phyloP scores from a whole-genome alignment of 768 basidiomycete species.

The Pulveroboletus ravenelii region DNA sequence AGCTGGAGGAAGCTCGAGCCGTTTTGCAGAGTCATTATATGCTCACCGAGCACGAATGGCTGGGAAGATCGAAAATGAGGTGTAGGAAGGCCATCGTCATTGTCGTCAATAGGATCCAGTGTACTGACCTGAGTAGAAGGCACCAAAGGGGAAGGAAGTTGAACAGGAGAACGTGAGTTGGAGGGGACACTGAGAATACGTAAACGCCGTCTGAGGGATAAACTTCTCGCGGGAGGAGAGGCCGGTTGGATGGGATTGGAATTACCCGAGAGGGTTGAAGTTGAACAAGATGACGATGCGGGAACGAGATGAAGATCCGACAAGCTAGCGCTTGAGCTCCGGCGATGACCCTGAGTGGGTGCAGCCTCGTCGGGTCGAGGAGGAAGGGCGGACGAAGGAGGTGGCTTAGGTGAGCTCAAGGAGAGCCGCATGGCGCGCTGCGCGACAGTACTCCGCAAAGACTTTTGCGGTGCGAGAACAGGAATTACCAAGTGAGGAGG shows the following conservation, averaged over 20 bases:
- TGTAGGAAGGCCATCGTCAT: slow-evolving; percentile 27
- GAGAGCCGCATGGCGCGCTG: slow-evolving; percentile 57
- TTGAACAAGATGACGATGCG: slow-evolving; percentile 39
- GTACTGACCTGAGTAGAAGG: slow-evolving; percentile 26
- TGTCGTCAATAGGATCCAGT: slow-evolving; percentile 22
- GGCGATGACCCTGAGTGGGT: slow-evolving; percentile 26
- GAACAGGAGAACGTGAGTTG: slow-evolving; percentile 24
- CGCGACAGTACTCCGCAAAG: slow-evolving; percentile 54
- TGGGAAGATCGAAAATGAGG: slow-evolving; percentile 13
- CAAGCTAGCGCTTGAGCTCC: slow-evolving; percentile 31
- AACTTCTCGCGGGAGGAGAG: slow-evolving; percentile 20
- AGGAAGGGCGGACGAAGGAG: slow-evolving; percentile 56
- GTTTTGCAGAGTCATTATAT: slow-evolving; percentile 47
- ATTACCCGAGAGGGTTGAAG: slow-evolving; percentile 34
- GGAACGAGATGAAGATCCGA: slow-evolving; percentile 40
- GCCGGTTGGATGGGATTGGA: slow-evolving; percentile 24
- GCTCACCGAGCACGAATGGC: slow-evolving; percentile 47
- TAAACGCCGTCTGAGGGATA: slow-evolving; percentile 58
- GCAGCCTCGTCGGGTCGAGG: slow-evolving; percentile 59
- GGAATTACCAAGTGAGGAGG: slow-evolving; percentile 2
- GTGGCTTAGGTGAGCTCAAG: slow-evolving; percentile 57
- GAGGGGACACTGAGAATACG: slow-evolving; percentile 65
- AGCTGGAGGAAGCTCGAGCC: slow-evolving; percentile 62
- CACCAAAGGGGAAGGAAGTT: slow-evolving; percentile 20
- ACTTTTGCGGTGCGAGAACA: slow-evolving; percentile 20